Base-by-base conservation (phyloP, 495 filamentous ascomycete genomes). In the Aspergillus olivimuriae region DNA sequence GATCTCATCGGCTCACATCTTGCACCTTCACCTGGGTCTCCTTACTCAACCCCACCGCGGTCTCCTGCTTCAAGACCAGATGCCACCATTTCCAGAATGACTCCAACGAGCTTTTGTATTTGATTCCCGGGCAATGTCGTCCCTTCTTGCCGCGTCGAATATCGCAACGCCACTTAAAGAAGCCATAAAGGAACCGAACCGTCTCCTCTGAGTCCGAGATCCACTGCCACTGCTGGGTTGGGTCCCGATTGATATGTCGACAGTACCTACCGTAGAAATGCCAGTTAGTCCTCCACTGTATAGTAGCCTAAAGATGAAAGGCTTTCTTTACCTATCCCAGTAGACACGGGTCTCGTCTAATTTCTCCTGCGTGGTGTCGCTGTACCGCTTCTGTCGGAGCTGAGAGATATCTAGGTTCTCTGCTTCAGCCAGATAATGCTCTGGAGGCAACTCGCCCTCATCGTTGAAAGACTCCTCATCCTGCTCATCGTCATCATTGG, bases 11-110 rank as follows among this genome's bases (percentile, higher is more conserved):
- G 10, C 36, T 50, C 22, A 57, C 36, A 47, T 61, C 47, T 16
- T 35, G 33, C 15, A 63, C 49, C 32, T 63, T 57, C 16, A 61
- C 39, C 10, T 39, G 34, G 18, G 33, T 48, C 42, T 61, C 53
- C 48, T 61, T 63, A 34, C 51, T 52, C 1, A 59, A 51, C 11
- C 41, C 34, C 11, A 11, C 5, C 24, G 24, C 11, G 5, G 24
- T 28, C 24, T 28, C 24, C 24, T 28, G 24, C 24, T 28, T 28
- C 24, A 37, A 17, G 20, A 37, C 34, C 9, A 37, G 34, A 19
- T 37, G 34, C 34, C 11, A 19, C 34, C 11, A 37, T 17, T 37
- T 37, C 34, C 15, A 37, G 34, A 37, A 37, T 18, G 34, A 17
- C 34, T 37, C 34, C 2, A 37, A 11, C 7, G 15, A 37, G 34